These are phyloP conservation scores for Mucor ambiguus DNA, from an alignment of 371 early-diverging fungal genomes.

Conservation along the genomic window DNA sequence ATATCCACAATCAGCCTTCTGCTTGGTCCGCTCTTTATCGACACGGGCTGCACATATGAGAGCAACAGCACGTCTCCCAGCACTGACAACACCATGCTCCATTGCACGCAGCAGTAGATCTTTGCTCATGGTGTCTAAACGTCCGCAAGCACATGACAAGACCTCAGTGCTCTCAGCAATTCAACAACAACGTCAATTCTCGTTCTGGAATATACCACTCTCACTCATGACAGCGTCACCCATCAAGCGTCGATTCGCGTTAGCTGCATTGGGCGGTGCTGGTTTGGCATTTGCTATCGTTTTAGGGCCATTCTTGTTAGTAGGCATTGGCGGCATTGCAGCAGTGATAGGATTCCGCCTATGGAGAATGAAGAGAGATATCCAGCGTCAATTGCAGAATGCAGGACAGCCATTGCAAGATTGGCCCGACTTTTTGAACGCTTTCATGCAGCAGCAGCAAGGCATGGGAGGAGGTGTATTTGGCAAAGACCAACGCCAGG, in stretches of 20 bases:
- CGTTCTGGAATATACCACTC: conserved; percentile 14
- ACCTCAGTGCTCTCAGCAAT: neutral
- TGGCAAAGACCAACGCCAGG: conserved; percentile 12
- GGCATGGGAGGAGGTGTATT: conserved; percentile 2
- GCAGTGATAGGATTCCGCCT: conserved; percentile 21
- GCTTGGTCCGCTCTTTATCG: neutral
- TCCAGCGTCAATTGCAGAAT: neutral
- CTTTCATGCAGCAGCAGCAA: neutral
- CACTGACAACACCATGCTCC: neutral
- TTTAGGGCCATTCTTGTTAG: conserved; percentile 25
- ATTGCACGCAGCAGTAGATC: neutral
- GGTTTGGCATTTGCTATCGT: conserved; percentile 12
- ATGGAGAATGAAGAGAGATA: conserved; percentile 18
- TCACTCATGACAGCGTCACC: conserved; percentile 13
- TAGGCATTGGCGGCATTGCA: conserved; percentile 25
- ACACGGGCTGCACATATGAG: neutral
- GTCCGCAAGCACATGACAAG: neutral
- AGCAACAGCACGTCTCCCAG: neutral
- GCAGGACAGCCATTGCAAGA: neutral
- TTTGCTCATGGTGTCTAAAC: neutral
- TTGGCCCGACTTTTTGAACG: conserved; percentile 15
- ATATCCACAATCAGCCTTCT: neutral
- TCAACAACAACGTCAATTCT: conserved; percentile 10
- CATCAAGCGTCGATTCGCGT: conserved; percentile 6
- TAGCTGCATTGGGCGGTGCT: conserved; percentile 13